A percentile compares a stretch with the other conserved stretches of the same genome.
phyloP scores from a whole-genome alignment of 1,284 basidiomycete species.

The Rhizoctonia solani region DNA sequence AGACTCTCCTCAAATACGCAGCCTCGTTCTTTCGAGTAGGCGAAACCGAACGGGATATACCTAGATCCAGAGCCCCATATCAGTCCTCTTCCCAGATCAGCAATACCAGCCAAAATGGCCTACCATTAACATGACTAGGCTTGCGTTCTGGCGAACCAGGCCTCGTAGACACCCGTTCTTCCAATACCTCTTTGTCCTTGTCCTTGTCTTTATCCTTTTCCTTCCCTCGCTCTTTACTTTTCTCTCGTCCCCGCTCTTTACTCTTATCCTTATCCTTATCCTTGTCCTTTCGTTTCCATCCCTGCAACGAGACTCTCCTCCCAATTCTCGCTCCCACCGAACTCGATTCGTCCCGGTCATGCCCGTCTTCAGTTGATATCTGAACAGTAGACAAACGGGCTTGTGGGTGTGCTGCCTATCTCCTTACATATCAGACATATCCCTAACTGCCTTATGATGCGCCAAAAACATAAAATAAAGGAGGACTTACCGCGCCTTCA shows the following conservation, averaged over 20 bases:
- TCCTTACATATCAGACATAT: not conserved
- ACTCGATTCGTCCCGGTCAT: slow-evolving; percentile 29
- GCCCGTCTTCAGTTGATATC: slow-evolving; percentile 32
- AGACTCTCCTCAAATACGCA: slow-evolving; percentile 64
- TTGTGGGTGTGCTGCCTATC: slow-evolving; percentile 17
- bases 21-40: slow-evolving; percentile 48
- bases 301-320: slow-evolving; percentile 26
- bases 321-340: slow-evolving; percentile 14
- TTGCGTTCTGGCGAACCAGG: not conserved
- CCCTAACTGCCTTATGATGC: too few relatives aligned
- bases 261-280: slow-evolving; percentile 18
- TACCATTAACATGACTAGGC: too few relatives aligned
- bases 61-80: not conserved
- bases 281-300: slow-evolving; percentile 32
- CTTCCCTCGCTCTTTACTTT: not conserved
- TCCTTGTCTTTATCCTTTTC: slow-evolving; percentile 2
- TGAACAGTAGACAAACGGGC: slow-evolving; percentile 32
- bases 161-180: not conserved
- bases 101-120: not conserved
- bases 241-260: slow-evolving; percentile 11
- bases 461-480: too few relatives aligned
- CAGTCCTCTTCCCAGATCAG: not conserved
- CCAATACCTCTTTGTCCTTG: not conserved
- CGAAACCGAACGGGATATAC: slow-evolving; percentile 16
- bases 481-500: not conserved